Evolutionary conservation across 495 filamentous ascomycete species (phyloP), one percentile per base, ranked within the genome.

Genomic region (Penicillium silybi): DNA sequence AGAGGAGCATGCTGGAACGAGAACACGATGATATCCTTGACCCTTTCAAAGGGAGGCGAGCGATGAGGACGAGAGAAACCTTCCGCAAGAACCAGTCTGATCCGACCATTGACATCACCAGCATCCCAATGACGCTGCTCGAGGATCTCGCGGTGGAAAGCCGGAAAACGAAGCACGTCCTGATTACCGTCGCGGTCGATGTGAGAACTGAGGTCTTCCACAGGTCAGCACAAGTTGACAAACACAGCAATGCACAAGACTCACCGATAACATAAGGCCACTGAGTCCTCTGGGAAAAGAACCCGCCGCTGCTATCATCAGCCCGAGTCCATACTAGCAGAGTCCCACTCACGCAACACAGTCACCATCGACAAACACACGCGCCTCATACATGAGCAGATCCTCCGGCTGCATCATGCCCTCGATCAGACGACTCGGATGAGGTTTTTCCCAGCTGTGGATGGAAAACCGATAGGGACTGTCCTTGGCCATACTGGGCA

Each of bases 1-100:
- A 88, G 67, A 6, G 90, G 90, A 41, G 87, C 89, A 78, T 92
- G 89, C 62, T 93, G 89, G 57, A 95, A 96, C 6, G 89, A 85
- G 64, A 96, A 91, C 5, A 78, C 79, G 41, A 92, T 81, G 19
- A 90, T 63, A 64, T 91, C 87, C 58, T 84, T 87, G 56, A 88
- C 76, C 38, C 84, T 72, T 57, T 90, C 84, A 50, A 90, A 86
- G 0, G 82, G 81, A 10, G 67, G 70, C n/a, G 59, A 65, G 29
- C 71, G 65, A 45, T 71, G 58, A 5, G 68, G 71, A 19, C 74
- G 69, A 49, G 68, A 52, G 54, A 89, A 86, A 0, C 88, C 89
- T 54, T 93, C 89, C 19, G 86, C 79, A 47, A 96, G 81, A 27
- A 92, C 62, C n/a, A 95, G 69, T 64, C 86, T 86, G 60, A 96